Base-by-base conservation (phyloP, 768 basidiomycete species). In the Astraeus odoratus region DNA sequence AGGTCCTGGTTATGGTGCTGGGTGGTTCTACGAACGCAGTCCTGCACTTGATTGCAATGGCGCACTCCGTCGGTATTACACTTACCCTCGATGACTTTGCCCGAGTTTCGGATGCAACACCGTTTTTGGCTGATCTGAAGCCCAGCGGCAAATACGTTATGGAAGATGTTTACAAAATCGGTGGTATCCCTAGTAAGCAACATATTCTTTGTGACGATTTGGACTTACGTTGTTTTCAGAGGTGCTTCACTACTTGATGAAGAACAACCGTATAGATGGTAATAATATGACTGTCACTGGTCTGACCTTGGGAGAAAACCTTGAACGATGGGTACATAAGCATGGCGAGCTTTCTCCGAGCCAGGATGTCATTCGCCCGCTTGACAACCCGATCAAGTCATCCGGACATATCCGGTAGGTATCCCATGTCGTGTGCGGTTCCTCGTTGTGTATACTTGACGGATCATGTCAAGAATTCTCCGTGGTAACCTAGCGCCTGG, bases 11-110 rank as follows among this genome's bases (percentile, higher is more conserved):
- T 22, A 95, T 99, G 87, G 84, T 94, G 55, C 80, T 99, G 30
- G 96, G 96, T 35, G 96, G 96, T 23, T 97, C 94, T 15, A 98
- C 96, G 24, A 98, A 98, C 63, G 95, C 94, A 23, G 96, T 98
- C 26, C 72, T 99, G 26, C 96, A 99, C 65, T 71, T 99, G 50
- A 92, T 98, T 59, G 96, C 96, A 35, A 86, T 99, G 56, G 96
- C 96, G 0, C 94, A 93, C 64, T 90, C 91, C 0, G 92, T 95
- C 40, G 94, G 93, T 20, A 83, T 99, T 68, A 77, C 78, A 35
- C 76, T 99, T 47, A 78, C 77, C 26, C 71, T 98, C 41, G 92
- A 95, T 56, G 96, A 98, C 64, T 90, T 98, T 76, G 93, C 96
- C 65, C 70, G 64, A 44, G 90, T 98, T 43, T 95, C 93, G 5